These are phyloP conservation scores for Epichloe gansuensis DNA, from an alignment of 2,329 filamentous ascomycete genomes.

Conservation along the genomic window DNA sequence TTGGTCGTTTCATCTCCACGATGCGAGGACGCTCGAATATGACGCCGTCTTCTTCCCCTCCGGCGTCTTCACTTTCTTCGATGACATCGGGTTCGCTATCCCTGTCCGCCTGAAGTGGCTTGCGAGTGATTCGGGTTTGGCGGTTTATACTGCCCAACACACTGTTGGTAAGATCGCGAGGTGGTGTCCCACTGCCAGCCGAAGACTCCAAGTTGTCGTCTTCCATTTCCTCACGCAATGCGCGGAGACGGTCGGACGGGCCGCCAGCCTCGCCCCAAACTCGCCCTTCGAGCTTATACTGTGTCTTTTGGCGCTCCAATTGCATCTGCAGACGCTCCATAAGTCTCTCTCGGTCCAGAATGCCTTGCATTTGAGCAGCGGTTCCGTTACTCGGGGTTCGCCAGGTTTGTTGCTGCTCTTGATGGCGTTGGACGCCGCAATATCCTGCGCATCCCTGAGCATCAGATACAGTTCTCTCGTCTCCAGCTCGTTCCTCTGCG, in stretches of 20 bases:
- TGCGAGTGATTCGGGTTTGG: constrained; percentile 42
- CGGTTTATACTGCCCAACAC: constrained; percentile 63
- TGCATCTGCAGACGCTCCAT: constrained; percentile 94
- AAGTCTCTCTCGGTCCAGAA: constrained; percentile 80
- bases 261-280: constrained; percentile 73
- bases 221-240: constrained; percentile 92
- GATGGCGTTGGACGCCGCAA: constrained; percentile 72
- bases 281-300: constrained; percentile 91
- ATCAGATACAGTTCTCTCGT: constrained; percentile 95
- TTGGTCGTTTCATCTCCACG: constrained; percentile 65
- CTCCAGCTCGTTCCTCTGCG: constrained; percentile 90
- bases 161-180: constrained; percentile 55
- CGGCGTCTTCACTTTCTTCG: constrained; percentile 39
- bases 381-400: constrained; percentile 50
- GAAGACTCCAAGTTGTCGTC: constrained; percentile 34
- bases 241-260: constrained; percentile 83
- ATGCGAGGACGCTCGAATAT: constrained; percentile 70
- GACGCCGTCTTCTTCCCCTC: constrained; percentile 46
- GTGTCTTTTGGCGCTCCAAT: constrained; percentile 91
- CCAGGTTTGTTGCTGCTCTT: constrained; percentile 35
- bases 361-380: constrained; percentile 73
- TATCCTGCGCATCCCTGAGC: constrained; percentile 93
- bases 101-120: constrained; percentile 31
- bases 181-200: constrained; percentile 39
- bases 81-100: constrained; percentile 24